phyloP scores from a whole-genome alignment of 192 early-diverging fungal species.

The Coemansia sp. region DNA sequence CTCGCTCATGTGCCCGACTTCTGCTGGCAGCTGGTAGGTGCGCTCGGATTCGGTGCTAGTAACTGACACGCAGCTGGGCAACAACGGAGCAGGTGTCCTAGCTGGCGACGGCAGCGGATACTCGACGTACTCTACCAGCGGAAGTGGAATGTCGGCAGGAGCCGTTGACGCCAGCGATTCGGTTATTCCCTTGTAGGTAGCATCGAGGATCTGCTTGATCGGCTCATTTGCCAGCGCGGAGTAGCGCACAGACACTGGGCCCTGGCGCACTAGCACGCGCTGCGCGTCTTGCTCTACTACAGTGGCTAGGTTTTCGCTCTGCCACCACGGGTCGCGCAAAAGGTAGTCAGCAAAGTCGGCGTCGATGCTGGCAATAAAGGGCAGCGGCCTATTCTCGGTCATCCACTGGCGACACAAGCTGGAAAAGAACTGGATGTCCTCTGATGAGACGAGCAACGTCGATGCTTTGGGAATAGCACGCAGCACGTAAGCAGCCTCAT shows the following conservation, averaged over 20 bases:
- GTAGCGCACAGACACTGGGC: conserved; percentile 78
- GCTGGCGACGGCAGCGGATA: not conserved
- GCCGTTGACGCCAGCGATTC: conserved; percentile 62
- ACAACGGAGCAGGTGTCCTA: not conserved
- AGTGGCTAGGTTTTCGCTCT: conserved; percentile 79
- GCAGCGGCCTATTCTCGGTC: conserved; percentile 60
- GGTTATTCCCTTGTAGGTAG: conserved; percentile 8
- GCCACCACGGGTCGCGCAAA: conserved; percentile 89
- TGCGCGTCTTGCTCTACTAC: conserved; percentile 72
- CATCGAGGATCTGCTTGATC: conserved; percentile 80
- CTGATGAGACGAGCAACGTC: conserved; percentile 25
- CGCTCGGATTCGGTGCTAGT: not conserved
- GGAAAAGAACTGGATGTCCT: conserved; percentile 31
- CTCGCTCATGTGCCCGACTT: not conserved
- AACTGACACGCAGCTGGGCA: not conserved
- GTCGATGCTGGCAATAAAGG: conserved; percentile 89
- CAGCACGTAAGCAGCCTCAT: conserved; percentile 72
- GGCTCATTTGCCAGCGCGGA: conserved; percentile 73
- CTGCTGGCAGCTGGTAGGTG: conserved; percentile 9
- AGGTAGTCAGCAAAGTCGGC: conserved; percentile 90
- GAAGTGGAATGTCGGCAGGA: conserved; percentile 63
- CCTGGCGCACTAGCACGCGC: conserved; percentile 84
- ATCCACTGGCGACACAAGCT: conserved; percentile 21
- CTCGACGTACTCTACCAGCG: not conserved
- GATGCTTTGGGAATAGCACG: conserved; percentile 43